Conservation (phyloP, 371 early-diverging fungal genomes). For the Mortierella polycephala region DNA sequence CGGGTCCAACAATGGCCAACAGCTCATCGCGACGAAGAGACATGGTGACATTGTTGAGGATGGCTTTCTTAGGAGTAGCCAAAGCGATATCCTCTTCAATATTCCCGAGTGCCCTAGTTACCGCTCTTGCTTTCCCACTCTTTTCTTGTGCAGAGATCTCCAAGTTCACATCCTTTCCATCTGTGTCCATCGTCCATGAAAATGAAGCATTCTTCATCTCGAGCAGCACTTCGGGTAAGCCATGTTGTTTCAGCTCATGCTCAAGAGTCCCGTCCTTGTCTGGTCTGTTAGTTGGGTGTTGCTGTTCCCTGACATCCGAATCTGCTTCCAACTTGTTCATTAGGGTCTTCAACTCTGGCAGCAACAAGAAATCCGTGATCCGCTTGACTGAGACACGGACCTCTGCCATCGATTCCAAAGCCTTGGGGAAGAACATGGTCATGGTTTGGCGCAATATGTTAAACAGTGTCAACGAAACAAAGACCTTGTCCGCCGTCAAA, state of each 20-base stretch:
- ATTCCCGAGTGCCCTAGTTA: not conserved
- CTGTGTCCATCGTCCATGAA: slow-evolving; percentile 15
- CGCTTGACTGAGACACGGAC: slow-evolving; percentile 60
- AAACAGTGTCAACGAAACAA: slow-evolving; percentile 41
- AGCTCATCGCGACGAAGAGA: slow-evolving; percentile 20
- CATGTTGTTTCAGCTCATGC: slow-evolving; percentile 5
- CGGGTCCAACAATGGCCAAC: slow-evolving; percentile 50
- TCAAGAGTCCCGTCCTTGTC: not conserved
- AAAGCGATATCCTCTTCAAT: not conserved
- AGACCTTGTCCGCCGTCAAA: slow-evolving; percentile 43
- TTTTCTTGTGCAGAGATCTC: slow-evolving; percentile 12
- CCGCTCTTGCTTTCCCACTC: not conserved
- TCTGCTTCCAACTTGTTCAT: not conserved
- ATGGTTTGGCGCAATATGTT: slow-evolving; percentile 57
- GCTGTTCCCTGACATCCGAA: not conserved
- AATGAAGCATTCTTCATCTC: slow-evolving; percentile 19
- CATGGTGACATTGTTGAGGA: slow-evolving; percentile 22
- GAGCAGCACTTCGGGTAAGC: slow-evolving; percentile 9
- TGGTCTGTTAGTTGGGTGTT: not conserved
- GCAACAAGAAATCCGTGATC: slow-evolving; percentile 59
- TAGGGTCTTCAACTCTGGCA: slow-evolving; percentile 57
- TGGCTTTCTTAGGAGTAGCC: slow-evolving; percentile 8
- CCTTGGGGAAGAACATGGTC: slow-evolving; percentile 62
- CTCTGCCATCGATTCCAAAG: slow-evolving; percentile 62
- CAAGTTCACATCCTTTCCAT: slow-evolving; percentile 16